A percentile compares a stretch with the other conserved stretches of the same genome.
Conservation (phyloP, 2,329 filamentous ascomycete species). For the Nemania sp. region DNA sequence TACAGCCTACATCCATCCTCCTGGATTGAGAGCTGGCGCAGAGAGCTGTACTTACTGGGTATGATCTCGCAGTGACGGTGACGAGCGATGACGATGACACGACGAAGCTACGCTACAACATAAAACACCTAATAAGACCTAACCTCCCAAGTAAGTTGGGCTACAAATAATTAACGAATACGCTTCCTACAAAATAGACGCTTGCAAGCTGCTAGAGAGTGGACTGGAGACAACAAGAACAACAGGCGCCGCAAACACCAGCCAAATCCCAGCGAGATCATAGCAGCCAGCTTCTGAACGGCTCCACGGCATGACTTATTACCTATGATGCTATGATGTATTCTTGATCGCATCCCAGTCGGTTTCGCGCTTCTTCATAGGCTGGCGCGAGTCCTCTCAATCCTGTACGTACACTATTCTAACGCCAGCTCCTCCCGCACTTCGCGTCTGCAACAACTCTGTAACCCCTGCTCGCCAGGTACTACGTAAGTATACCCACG, state of each 20-base stretch:
- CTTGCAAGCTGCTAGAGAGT: too few relatives aligned
- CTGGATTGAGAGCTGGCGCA: background rate
- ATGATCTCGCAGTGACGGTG: conserved; percentile 25
- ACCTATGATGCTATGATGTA: conserved; percentile 40
- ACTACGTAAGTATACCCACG: too few relatives aligned
- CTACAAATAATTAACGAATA: too few relatives aligned
- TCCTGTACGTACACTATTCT: background rate
- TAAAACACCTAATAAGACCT: conserved; percentile 10
- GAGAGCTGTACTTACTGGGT: background rate
- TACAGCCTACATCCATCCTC: too few relatives aligned
- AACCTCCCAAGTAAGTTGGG: background rate
- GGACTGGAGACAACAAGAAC: too few relatives aligned
- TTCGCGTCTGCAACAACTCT: conserved; percentile 16
- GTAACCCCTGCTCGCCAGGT: too few relatives aligned
- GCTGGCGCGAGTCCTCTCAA: background rate
- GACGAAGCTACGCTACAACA: conserved; percentile 8
- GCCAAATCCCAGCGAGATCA: background rate
- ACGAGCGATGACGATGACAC: conserved; percentile 23
- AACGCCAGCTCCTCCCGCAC: conserved; percentile 17
- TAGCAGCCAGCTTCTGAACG: conserved; percentile 9
- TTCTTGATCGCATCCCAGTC: conserved; percentile 13
- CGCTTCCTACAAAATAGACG: too few relatives aligned
- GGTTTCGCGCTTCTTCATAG: conserved; percentile 5
- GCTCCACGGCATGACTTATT: conserved; percentile 31
- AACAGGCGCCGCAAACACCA: background rate